Conservation (phyloP, 805 yeast genomes). For the Kluyveromyces aestuarii region DNA sequence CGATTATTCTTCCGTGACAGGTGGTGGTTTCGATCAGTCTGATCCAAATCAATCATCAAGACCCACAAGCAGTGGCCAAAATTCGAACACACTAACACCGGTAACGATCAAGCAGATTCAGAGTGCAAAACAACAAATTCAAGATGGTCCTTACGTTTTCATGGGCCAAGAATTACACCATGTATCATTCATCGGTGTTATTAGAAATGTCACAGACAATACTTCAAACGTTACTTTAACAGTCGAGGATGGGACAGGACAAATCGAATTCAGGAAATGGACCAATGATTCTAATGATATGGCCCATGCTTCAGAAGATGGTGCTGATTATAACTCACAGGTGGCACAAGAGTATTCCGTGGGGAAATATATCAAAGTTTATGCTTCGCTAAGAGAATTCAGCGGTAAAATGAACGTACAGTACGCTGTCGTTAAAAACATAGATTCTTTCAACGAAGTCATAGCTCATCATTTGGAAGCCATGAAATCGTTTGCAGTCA, state of each 20-base stretch:
- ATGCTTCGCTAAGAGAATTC: constrained; percentile 49
- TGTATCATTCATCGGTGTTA: constrained; percentile 60
- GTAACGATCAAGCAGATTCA: constrained; percentile 67
- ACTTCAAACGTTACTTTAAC: constrained; percentile 48
- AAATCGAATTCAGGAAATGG: constrained; percentile 60
- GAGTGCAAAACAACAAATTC: constrained; percentile 49
- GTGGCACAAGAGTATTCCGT: constrained; percentile 31
- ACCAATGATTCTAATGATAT: constrained; percentile 32
- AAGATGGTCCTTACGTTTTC: constrained; percentile 58
- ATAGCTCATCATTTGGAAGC: constrained; percentile 60
- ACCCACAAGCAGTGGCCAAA: constrained; percentile 15
- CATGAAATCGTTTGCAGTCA: constrained; percentile 45
- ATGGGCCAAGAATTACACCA: constrained; percentile 53
- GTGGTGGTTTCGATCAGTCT: constrained; percentile 25
- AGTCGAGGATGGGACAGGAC: constrained; percentile 75
- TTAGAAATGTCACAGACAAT: constrained; percentile 54
- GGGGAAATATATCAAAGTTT: constrained; percentile 54
- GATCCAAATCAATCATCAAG: constrained; percentile 14
- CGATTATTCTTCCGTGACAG: constrained; percentile 25
- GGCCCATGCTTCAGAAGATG: constrained; percentile 20
- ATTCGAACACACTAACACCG: constrained; percentile 39
- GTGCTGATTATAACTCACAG: constrained; percentile 18
- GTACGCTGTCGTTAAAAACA: constrained; percentile 47
- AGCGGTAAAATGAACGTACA: constrained; percentile 56
- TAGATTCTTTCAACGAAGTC: constrained; percentile 59